Base-by-base conservation (phyloP, 208 protist genomes). In the Leishmania tropica region DNA sequence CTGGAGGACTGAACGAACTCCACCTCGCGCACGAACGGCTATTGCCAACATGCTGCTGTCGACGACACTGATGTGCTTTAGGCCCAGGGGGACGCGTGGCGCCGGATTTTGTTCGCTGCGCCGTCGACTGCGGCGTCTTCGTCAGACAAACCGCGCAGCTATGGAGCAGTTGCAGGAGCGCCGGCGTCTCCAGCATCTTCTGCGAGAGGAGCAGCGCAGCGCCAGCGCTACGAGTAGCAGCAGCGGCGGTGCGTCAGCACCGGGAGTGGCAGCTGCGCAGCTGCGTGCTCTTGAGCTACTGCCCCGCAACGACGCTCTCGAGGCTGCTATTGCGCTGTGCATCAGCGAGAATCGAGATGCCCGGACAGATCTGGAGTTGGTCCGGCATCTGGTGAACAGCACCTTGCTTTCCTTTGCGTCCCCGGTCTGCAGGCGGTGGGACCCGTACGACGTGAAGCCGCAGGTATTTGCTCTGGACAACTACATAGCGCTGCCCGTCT, bases 361-460 rank as follows among this genome's bases (percentile, higher is more conserved):
- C 13, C 88, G 95, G 13, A 89, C 95, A 3, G 91, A 96, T 83
- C 87, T 97, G 82, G 92, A 96, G 85, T 88, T 97, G 76, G 93
- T 87, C 67, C 90, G 92, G 40, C 91, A 91, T n/a, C 89, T 97
- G 64, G 79, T 97, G 73, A 83, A 81, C 73, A 90, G 89, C 74
- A 91, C 88, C 40, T 75, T 96, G 58, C 88, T 97, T 64, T 97
- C 95, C 13, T 80, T 97, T 51, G 95, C 95, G 24, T 93, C 93
- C 19, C 95, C 95, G 21, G 93, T 96, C 3, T 88, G 81, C 6
- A 74, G 79, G 24, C 28, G 15, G 62, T 97, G 93, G 92, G 95
- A 97, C 68, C 95, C 95, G 51, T 96, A 96, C 82, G 95, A 96
- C 68, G 91, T 94, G 31, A 95, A 96, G 85, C 93, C 95, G 79